These are phyloP conservation scores for Isatis tinctoria DNA, from an alignment of 345 rosid species.

Conservation along the genomic window DNA sequence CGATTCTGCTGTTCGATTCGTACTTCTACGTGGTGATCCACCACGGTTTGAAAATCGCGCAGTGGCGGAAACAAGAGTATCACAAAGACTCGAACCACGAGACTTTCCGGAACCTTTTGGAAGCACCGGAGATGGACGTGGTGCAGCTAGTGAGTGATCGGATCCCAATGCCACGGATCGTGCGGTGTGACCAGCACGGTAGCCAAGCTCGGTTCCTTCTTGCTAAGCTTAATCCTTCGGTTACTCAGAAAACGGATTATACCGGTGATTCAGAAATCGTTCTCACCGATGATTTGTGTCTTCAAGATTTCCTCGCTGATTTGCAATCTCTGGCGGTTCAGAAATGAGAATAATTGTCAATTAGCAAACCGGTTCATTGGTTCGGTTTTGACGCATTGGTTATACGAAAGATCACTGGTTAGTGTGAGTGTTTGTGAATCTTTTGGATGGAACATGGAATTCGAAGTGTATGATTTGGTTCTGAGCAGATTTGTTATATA, in stretches of 20 bases:
- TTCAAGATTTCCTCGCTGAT: conserved; percentile 80
- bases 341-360: conserved; percentile 21
- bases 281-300: conserved; percentile 82
- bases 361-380: not conserved
- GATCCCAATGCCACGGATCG: conserved; percentile 70
- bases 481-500: not conserved
- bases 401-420: not conserved
- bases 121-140: conserved; percentile 79
- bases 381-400: conserved; percentile 3
- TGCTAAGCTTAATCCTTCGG: conserved; percentile 92
- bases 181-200: conserved; percentile 89
- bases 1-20: conserved; percentile 85
- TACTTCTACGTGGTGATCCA: conserved; percentile 86
- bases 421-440: not conserved
- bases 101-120: conserved; percentile 77
- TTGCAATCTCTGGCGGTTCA: conserved; percentile 82
- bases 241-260: conserved; percentile 69
- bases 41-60: conserved; percentile 84
- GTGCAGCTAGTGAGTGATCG: conserved; percentile 64
- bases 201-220: conserved; percentile 97
- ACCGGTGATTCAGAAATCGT: conserved; percentile 65
- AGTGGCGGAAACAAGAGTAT: conserved; percentile 84
- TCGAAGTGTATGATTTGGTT: conserved; percentile 19
- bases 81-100: conserved; percentile 80
- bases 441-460: no score